Evolutionary conservation across 1,139 yeast genomes (phyloP), one percentile per base, ranked within the genome.

Genomic region (Kazachstania sp.): DNA sequence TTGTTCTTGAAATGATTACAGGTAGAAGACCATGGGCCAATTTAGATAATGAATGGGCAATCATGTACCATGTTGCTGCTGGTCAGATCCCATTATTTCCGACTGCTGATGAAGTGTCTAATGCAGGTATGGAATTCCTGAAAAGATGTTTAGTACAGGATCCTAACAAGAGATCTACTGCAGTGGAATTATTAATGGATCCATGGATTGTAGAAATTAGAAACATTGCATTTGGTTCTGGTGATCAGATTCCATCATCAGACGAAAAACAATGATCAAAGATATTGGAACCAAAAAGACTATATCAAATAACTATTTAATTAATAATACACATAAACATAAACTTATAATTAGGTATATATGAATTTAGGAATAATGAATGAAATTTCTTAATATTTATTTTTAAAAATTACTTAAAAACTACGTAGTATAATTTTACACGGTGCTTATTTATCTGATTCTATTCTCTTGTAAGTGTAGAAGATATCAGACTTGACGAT

Each of bases 41-140:
- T 64, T 72, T 88, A 54, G 98, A 94, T 63, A 92, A 92, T 61
- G 97, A 92, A 64, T 92, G 95, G 95, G 97, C 97, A 1, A 87
- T 92, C 44, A 90, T 92, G 97, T 92, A 90, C 62, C 97, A 88
- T 64, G 92, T 94, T 60, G 98, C 97, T 1, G 95, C 95, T 1
- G 96, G 97, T 1, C 95, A 87, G 60, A 74, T 81, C 54, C 98
- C 98, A 0, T 88, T 79, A 58, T 71, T 92, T 47, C 99, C 98
- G 3, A 67, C 81, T 1, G 67, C 75, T 2, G 95, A 86, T 51
- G 96, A 88, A 64, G 70, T 92, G 47, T 81, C 94, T 55, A 77
- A 74, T 35, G 78, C 73, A 20, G 97, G 98, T 16, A 75, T 75
- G 45, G 72, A 72, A 37, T 90, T 92, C 64, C 68, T 92, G 56